These are phyloP conservation scores for Exophiala phaeomuriformis DNA, from an alignment of 2,329 filamentous ascomycete genomes.

Conservation along the genomic window DNA sequence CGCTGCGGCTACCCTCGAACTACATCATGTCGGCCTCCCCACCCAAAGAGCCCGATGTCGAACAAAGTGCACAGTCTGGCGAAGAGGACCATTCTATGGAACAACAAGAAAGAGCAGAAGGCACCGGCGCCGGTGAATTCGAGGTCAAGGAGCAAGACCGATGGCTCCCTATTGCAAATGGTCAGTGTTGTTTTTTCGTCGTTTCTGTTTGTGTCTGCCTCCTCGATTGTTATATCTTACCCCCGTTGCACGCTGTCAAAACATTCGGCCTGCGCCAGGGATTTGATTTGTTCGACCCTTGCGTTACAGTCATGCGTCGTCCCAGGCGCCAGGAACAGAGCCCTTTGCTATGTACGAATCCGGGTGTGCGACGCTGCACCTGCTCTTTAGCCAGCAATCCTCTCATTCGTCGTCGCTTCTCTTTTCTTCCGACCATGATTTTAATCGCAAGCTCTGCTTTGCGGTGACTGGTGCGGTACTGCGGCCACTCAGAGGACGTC, in stretches of 20 bases:
- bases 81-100: slow-evolving; percentile 89
- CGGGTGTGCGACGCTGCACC: slow-evolving; percentile 23
- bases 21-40: slow-evolving; percentile 94
- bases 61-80: slow-evolving; percentile 87
- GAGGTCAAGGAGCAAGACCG: slow-evolving; percentile 99
- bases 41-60: slow-evolving; percentile 78
- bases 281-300: slow-evolving; percentile 49
- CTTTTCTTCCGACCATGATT: slow-evolving; percentile 41
- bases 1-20: slow-evolving; percentile 33
- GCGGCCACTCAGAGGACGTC: slow-evolving; percentile 24
- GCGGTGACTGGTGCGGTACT: slow-evolving; percentile 23
- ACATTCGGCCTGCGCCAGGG: slow-evolving; percentile 24
- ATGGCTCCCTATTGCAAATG: slow-evolving; percentile 99
- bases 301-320: slow-evolving; percentile 32
- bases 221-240: background rate
- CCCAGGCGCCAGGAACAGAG: slow-evolving; percentile 27
- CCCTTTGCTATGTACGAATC: slow-evolving; percentile 19
- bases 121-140: slow-evolving; percentile 76
- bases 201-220: slow-evolving; percentile 29
- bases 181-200: slow-evolving; percentile 57
- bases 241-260: slow-evolving; percentile 2
- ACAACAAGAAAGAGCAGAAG: slow-evolving; percentile 60
- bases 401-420: slow-evolving; percentile 35
- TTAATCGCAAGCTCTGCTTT: slow-evolving; percentile 27
- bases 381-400: slow-evolving; percentile 21